phyloP scores from a whole-genome alignment of 257 asterid species.

The Scutellaria baicalensis region DNA sequence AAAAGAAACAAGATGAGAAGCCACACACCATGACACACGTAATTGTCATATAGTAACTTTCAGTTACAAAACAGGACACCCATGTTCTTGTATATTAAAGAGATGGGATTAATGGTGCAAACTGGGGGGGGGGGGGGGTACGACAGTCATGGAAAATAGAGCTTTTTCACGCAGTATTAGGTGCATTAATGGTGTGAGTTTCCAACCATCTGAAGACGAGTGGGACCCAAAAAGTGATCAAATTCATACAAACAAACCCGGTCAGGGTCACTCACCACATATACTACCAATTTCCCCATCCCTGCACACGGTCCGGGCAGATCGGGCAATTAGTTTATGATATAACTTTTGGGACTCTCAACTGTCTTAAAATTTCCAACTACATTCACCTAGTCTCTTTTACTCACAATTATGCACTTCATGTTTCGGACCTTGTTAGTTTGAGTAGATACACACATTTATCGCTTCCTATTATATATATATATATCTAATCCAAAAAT shows the following conservation, averaged over 20 bases:
- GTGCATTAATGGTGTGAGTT: constrained; percentile 12
- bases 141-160: constrained; percentile 17
- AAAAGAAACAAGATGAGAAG: too few relatives aligned
- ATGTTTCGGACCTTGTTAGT: neutral
- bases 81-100: neutral
- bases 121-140: neutral
- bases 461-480: too few relatives aligned
- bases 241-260: constrained; percentile 12
- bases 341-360: neutral
- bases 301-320: neutral
- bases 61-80: neutral
- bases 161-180: constrained; percentile 21
- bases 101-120: neutral
- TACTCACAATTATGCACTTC: neutral
- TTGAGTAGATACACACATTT: neutral
- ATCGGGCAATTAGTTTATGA: constrained; percentile 14
- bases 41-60: too few relatives aligned
- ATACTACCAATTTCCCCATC: neutral
- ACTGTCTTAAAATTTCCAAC: constrained; percentile 19
- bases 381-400: constrained; percentile 9
- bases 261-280: constrained; percentile 10
- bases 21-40: too few relatives aligned
- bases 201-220: neutral
- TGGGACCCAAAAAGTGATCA: constrained; percentile 25
- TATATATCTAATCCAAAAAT: too few relatives aligned